Evolutionary conservation across 805 yeast species (phyloP), one percentile per base, ranked within the genome.

Genomic region (Priceomyces haplophilus): DNA sequence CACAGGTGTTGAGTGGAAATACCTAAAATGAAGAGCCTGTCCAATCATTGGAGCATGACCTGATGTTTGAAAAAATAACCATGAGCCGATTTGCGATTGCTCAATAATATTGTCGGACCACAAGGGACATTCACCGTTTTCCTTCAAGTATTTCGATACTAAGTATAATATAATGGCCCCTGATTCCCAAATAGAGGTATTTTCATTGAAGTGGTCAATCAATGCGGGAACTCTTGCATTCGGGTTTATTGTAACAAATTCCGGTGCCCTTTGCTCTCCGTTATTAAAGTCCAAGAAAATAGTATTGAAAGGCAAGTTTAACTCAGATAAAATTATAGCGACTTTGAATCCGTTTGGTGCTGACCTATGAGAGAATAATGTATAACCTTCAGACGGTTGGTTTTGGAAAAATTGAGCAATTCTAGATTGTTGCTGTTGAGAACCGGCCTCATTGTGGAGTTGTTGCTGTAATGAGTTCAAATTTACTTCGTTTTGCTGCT

Each of bases 41-140:
- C 97, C 97, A 54, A 90, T 86, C 96, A 90, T 90, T n/a, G 97
- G 97, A 0, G 97, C 96, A 61, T 89, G 97, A 5, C 98, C 97
- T 3, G 95, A 85, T 2, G 97, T 88, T 66, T 90, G 98, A 72
- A 90, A 90, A 58, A 88, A 90, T 30, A 91, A 72, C 97, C 97
- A 90, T 5, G 89, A 79, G 46, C 80, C 76, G 44, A 90, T 88
- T 60, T 85, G 91, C 3, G 90, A 75, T 67, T 88, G 96, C 50
- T 88, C 96, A 11, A 79, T 72, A 41, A 84, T 60, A 56, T 83
- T 84, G 41, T 79, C 82, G 3, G 95, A 81, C 88, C 95, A 91
- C 41, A 88, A 75, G 7, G 86, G 73, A 53, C 91, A 85, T 30
- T 72, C 73, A 6, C 86, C 86, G 42, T 69, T 76, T 48, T 84